Base-by-base conservation (phyloP, 1,139 yeast genomes). In the Kluyveromyces sp. region DNA sequence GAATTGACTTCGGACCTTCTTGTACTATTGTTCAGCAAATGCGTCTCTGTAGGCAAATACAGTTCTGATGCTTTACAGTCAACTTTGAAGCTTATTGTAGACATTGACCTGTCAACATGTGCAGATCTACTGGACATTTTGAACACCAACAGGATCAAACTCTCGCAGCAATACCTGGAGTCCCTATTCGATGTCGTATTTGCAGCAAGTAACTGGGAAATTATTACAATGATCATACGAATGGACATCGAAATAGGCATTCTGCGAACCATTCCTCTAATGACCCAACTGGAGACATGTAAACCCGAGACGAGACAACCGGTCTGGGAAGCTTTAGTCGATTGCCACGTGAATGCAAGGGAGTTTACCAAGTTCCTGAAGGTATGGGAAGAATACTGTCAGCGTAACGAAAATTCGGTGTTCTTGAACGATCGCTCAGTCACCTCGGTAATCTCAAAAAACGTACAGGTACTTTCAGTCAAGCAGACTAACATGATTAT, bases 291-390 rank as follows among this genome's bases (percentile, higher is more conserved):
- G n/a, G 51, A 53, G 3, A 39, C 52, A 15, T 19, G 19, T 4
- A 54, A 65, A 16, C 49, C 55, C 13, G 22, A 41, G 3, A 47
- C 51, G 19, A 37, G 45, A 44, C 51, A 8, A 46, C 51, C 4
- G 45, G 55, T 76, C n/a, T 71, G 73, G 40, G 54, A 59, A 2
- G 64, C 67, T 20, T 50, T 80, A 13, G 61, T 78, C 2, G 62
- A 66, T 8, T 74, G 82, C 9, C 75, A 71, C 54, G 66, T 71
- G 3, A 73, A 68, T 51, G 81, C 81, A 4, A 74, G 94, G 66
- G 87, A 81, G 43, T 65, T 78, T 36, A 63, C 63, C 8, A 60
- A 63, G 3, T 82, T 83, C 50, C 66, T 78, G 40, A 59, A 64
- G 0, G 58, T 69, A 12, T 80, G 84, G 82, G 62, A 66, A 12